These are phyloP conservation scores for Alternaria triticina DNA, from an alignment of 2,329 filamentous ascomycete genomes.

Conservation along the genomic window DNA sequence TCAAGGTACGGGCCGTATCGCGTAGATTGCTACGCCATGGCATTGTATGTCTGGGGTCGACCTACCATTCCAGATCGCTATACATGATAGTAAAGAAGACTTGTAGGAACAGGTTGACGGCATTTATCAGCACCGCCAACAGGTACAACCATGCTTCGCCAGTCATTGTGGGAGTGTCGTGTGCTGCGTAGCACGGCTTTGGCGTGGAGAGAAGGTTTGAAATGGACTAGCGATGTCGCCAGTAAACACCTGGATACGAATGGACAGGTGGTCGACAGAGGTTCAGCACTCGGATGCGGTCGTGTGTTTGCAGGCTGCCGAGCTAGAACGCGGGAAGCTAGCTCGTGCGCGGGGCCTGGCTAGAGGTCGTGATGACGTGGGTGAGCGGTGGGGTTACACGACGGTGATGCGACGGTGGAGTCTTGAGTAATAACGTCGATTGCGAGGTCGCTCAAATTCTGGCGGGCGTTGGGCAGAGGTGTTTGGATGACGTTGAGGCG, in stretches of 20 bases:
- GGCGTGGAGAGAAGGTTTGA: constrained; percentile 12
- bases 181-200: constrained; percentile 31
- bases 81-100: constrained; percentile 99
- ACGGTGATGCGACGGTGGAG: constrained; percentile 5
- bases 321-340: constrained; percentile 44
- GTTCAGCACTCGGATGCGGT: constrained; percentile 33
- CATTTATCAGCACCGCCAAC: constrained; percentile 97
- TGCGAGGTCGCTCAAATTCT: constrained; percentile 14
- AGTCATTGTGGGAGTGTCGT: constrained; percentile 71
- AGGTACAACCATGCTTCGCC: constrained; percentile 99
- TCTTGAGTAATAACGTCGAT: constrained; percentile 4
- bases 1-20: not conserved
- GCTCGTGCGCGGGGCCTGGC: constrained; percentile 39
- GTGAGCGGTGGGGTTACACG: not conserved
- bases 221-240: constrained; percentile 15
- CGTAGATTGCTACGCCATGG: not conserved
- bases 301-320: constrained; percentile 44
- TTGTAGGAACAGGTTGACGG: constrained; percentile 99
- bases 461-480: constrained; percentile 30
- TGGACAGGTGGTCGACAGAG: constrained; percentile 17
- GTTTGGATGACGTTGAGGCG: constrained; percentile 44
- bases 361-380: constrained; percentile 32
- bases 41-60: constrained; percentile 25
- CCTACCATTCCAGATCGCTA: constrained; percentile 98
- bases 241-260: constrained; percentile 17